A percentile compares a stretch with the other conserved stretches of the same genome.
Evolutionary conservation across 345 rosid genomes (phyloP).

Genomic region (Linum usitatissimum): DNA sequence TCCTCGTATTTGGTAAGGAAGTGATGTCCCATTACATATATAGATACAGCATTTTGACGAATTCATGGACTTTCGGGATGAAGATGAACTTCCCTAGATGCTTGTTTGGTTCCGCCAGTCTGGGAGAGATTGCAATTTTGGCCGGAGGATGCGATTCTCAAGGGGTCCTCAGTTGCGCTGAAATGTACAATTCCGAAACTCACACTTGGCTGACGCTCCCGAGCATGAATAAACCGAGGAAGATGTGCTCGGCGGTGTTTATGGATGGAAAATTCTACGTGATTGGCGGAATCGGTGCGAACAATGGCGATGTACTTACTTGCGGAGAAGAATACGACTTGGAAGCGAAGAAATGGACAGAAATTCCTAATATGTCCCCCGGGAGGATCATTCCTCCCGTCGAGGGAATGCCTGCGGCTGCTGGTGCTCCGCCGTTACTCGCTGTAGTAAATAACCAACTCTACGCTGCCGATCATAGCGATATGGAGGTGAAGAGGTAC

Average conservation of each 20-base stretch:
- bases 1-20: slow-evolving; percentile 41
- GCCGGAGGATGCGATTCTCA: slow-evolving; percentile 36
- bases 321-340: slow-evolving; percentile 41
- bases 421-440: slow-evolving; percentile 36
- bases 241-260: slow-evolving; percentile 35
- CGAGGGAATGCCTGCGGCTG: slow-evolving; percentile 26
- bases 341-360: slow-evolving; percentile 30
- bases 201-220: slow-evolving; percentile 29
- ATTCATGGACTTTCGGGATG: slow-evolving; percentile 27
- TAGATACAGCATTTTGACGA: slow-evolving; percentile 24
- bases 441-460: slow-evolving; percentile 38
- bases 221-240: slow-evolving; percentile 30
- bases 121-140: slow-evolving; percentile 30
- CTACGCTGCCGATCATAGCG: slow-evolving; percentile 30
- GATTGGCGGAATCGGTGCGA: slow-evolving; percentile 29
- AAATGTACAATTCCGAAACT: slow-evolving; percentile 28
- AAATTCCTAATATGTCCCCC: slow-evolving; percentile 33
- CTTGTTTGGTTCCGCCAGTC: slow-evolving; percentile 36
- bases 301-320: slow-evolving; percentile 18
- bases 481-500: slow-evolving; percentile 34
- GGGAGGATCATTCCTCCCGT: background rate
- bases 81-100: slow-evolving; percentile 31
- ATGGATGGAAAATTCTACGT: slow-evolving; percentile 40
- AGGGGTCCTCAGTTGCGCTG: slow-evolving; percentile 31
- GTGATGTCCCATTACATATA: slow-evolving; percentile 30